phyloP scores from a whole-genome alignment of 1,284 basidiomycete genomes.

The Lentinula novae-zelandiae region DNA sequence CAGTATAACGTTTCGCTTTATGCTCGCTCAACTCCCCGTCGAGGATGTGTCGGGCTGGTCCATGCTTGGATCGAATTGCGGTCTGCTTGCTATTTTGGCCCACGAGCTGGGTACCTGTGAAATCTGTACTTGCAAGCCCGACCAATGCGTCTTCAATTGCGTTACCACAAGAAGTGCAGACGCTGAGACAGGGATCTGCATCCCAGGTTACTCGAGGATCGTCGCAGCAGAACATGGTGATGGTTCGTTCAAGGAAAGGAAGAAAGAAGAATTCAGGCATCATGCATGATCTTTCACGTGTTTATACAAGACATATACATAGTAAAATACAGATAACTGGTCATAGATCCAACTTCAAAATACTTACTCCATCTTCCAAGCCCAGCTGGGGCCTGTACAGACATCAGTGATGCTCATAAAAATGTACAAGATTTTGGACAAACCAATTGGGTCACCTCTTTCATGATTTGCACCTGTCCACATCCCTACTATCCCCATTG shows the following conservation, averaged over 20 bases:
- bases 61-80: not conserved
- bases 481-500: conserved; percentile 45
- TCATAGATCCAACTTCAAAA: too few species aligned
- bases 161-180: not conserved
- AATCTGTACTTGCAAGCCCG: not conserved
- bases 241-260: too few species aligned
- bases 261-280: not conserved
- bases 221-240: not conserved
- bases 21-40: not conserved
- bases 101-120: not conserved
- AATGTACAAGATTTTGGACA: conserved; percentile 5
- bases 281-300: too few species aligned
- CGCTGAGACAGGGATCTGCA: not conserved
- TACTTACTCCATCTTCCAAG: conserved; percentile 42
- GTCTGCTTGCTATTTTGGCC: not conserved
- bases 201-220: not conserved
- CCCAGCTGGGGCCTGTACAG: conserved; percentile 52
- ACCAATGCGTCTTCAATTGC: not conserved
- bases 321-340: too few species aligned
- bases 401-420: not conserved
- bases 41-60: not conserved
- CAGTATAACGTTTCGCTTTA: not conserved
- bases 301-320: too few species aligned
- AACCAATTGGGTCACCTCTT: conserved; percentile 45
- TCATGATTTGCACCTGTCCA: conserved; percentile 58